A percentile compares a stretch with the other conserved stretches of the same genome.
Evolutionary conservation across 2,329 filamentous ascomycete species (phyloP).

Genomic region (Cadophora gregata): DNA sequence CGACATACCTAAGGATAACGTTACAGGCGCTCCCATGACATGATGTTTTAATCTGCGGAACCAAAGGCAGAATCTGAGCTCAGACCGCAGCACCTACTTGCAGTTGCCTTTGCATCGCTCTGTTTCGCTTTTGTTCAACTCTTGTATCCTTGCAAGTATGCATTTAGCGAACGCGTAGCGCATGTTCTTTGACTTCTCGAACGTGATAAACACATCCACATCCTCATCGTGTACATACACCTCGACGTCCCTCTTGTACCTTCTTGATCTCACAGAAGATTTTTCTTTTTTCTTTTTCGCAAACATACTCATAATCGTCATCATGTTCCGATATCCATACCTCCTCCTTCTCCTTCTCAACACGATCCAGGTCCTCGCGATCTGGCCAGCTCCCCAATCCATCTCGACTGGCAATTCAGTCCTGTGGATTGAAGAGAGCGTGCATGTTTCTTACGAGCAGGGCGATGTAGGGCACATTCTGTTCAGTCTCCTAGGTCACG

Average conservation of each 20-base stretch:
- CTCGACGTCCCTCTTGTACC: not conserved
- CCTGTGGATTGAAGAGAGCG: constrained; percentile 21
- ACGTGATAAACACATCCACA: not conserved
- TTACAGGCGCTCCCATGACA: too few species aligned
- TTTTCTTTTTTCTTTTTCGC: not conserved
- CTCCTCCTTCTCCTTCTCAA: constrained; percentile 19
- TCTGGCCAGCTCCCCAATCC: constrained; percentile 25
- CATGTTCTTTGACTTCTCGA: not conserved
- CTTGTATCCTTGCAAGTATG: not conserved
- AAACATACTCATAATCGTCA: constrained; percentile 2
- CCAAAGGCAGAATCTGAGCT: not conserved
- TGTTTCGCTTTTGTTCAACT: not conserved
- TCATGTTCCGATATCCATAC: constrained; percentile 11
- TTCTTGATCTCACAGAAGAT: not conserved
- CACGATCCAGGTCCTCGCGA: constrained; percentile 15
- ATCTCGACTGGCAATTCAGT: constrained; percentile 18
- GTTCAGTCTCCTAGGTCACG: not conserved
- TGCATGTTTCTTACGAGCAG: constrained; percentile 20
- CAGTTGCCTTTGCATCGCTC: not conserved
- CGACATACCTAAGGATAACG: too few species aligned
- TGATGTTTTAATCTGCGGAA: not conserved
- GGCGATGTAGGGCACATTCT: constrained; percentile 10
- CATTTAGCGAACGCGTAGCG: not conserved
- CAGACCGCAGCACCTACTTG: not conserved
- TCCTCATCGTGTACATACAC: not conserved